Conservation (phyloP, 2,329 filamentous ascomycete genomes). For the Calonectria crousiana region DNA sequence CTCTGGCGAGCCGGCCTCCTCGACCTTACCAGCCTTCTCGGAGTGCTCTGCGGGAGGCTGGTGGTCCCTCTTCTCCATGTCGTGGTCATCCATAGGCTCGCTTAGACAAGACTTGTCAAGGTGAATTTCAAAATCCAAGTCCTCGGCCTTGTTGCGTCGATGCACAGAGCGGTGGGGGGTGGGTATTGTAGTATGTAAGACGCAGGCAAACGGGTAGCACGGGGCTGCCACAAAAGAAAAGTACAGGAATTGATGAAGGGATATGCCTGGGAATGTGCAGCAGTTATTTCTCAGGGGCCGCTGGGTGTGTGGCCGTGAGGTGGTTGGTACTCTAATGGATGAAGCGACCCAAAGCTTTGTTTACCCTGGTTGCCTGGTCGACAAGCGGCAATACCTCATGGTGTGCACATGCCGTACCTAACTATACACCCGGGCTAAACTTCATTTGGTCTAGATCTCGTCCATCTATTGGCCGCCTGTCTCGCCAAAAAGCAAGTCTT, state of each 20-base stretch:
- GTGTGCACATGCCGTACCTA: not conserved
- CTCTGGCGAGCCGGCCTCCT: not conserved
- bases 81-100: conserved; percentile 55
- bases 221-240: conserved; percentile 22
- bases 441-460: not conserved
- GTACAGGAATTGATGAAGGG: conserved; percentile 27
- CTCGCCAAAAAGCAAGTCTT: not conserved
- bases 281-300: conserved; percentile 30
- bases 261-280: conserved; percentile 40
- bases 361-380: conserved; percentile 52
- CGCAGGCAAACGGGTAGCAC: conserved; percentile 32
- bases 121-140: conserved; percentile 62
- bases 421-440: not conserved
- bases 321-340: conserved; percentile 43
- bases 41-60: conserved; percentile 19
- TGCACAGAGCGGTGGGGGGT: conserved; percentile 37
- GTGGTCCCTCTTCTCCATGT: conserved; percentile 18
- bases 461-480: not conserved
- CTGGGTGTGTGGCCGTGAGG: conserved; percentile 41
- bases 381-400: conserved; percentile 27
- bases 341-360: conserved; percentile 45
- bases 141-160: conserved; percentile 46
- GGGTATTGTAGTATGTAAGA: conserved; percentile 30
- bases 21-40: conserved; percentile 27
- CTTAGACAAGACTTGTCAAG: conserved; percentile 60